These are phyloP conservation scores for Hymenotorrendiella dingleyae DNA, from an alignment of 2,329 filamentous ascomycete genomes.

Conservation along the genomic window DNA sequence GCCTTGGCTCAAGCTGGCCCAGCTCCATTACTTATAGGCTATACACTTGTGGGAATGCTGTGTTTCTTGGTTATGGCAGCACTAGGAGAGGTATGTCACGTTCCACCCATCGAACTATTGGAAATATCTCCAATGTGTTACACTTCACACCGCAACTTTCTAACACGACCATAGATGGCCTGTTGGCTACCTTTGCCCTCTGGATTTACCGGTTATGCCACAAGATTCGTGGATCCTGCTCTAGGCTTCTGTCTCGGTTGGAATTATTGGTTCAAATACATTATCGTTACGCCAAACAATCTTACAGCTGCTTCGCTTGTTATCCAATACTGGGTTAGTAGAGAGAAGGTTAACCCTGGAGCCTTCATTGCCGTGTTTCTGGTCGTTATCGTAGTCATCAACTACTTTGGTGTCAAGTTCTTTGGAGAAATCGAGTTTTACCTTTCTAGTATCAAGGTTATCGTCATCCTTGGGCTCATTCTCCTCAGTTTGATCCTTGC, in stretches of 20 bases:
- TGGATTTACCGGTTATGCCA: conserved; percentile 76
- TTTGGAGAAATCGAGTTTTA: conserved; percentile 48
- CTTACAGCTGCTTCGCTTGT: conserved; percentile 72
- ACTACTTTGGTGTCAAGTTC: conserved; percentile 46
- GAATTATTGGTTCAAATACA: conserved; percentile 47
- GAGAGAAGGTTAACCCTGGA: conserved; percentile 64
- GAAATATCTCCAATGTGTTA: too few relatives aligned
- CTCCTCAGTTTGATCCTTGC: conserved; percentile 58
- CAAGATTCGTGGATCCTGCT: conserved; percentile 72
- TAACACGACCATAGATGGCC: conserved; percentile 60
- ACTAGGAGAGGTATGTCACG: conserved; percentile 64
- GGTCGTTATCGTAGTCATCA: conserved; percentile 56
- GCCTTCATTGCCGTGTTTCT: conserved; percentile 73
- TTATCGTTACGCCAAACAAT: conserved; percentile 80
- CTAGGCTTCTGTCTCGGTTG: conserved; percentile 64
- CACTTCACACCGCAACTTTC: too few relatives aligned
- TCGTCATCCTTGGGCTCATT: conserved; percentile 61
- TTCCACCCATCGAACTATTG: too few relatives aligned
- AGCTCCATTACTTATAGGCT: conserved; percentile 66
- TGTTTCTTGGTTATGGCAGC: conserved; percentile 79
- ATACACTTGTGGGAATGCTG: conserved; percentile 61
- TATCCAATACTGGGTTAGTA: conserved; percentile 68
- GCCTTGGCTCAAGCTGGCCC: conserved; percentile 45
- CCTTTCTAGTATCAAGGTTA: conserved; percentile 60
- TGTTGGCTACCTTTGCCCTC: conserved; percentile 72